Percentiles rank a stretch among this genome's conserved stretches.
Conservation (phyloP, 2,329 filamentous ascomycete species). For the Whalleya microplaca region DNA sequence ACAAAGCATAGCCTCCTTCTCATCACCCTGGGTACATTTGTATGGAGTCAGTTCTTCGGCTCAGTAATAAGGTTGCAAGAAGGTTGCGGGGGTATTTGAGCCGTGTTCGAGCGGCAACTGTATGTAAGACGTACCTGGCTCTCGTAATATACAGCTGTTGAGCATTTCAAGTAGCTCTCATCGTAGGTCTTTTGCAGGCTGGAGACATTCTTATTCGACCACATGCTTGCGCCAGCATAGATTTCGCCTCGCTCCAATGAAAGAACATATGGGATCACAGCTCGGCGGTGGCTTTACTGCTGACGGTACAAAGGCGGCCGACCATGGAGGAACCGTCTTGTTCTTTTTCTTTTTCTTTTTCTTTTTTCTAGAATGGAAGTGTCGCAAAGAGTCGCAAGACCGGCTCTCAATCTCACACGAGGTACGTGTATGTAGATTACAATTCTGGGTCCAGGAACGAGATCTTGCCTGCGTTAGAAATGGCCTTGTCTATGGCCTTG, state of each 20-base stretch:
- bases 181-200: conserved; percentile 97
- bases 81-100: conserved; percentile 1
- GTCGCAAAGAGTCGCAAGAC: conserved; percentile 6
- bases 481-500: conserved; percentile 14
- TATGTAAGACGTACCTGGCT: conserved; percentile 66
- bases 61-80: background rate
- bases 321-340: conserved; percentile 6
- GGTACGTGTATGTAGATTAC: conserved; percentile 9
- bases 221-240: conserved; percentile 45
- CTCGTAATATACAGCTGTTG: conserved; percentile 95
- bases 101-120: no score
- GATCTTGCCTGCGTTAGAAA: conserved; percentile 7
- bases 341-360: conserved; percentile 1
- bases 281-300: background rate
- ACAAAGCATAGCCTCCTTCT: conserved; percentile 84
- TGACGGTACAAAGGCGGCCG: conserved; percentile 1
- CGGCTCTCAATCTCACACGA: conserved; percentile 1
- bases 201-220: conserved; percentile 61
- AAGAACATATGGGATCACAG: conserved; percentile 12
- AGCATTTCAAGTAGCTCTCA: conserved; percentile 92
- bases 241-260: conserved; percentile 5
- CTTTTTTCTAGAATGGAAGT: no score
- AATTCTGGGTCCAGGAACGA: conserved; percentile 13
- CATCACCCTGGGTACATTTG: conserved; percentile 69
- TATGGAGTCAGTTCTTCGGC: conserved; percentile 14